Base-by-base conservation (phyloP, 2,329 filamentous ascomycete genomes). In the Sclerotinia borealis region DNA sequence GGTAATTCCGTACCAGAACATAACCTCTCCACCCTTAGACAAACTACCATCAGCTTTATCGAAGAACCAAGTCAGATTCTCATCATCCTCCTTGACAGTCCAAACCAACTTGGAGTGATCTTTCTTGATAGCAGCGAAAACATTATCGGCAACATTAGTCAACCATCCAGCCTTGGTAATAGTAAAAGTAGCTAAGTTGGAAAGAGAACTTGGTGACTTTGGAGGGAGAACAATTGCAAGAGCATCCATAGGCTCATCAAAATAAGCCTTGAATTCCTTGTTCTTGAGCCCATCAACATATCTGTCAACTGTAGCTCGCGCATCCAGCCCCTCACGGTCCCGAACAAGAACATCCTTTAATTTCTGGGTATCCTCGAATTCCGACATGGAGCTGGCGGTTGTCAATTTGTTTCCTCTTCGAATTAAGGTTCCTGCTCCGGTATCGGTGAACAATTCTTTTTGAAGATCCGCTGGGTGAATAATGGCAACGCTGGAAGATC, bases 31-130 rank as follows among this genome's bases (percentile, higher is more conserved):
- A 69, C 91, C 87, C 63, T 88, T 86, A 67, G 89, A 91, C 71
- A 97, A 84, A 77, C 91, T 96, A 63, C 95, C 93, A 70, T 97
- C 92, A 11, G 93, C 90, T 82, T 96, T 96, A 77, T 96, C 93
- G 70, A 96, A 96, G 81, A 98, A 97, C 95, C 93, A 98, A 13
- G 92, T 93, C 71, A 98, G 81, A 76, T 98, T 97, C 83, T 98
- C 93, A 72, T 98, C 93, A 70, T 96, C 90, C 73, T 93, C 89
- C 79, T 91, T 93, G 65, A 97, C 93, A n/a, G 92, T 96, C 93
- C 93, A 99, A 68, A 92, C 90, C 68, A 98, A 83, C 78, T 89
- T 92, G 62, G 92, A 87, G 76, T 93, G 90, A 74, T 97, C 93
- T 77, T 96, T 96, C 82, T 93, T 96, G 76, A 98, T 90, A 67